phyloP scores from a whole-genome alignment of 805 yeast species.

The Barnettozyma vustinii region DNA sequence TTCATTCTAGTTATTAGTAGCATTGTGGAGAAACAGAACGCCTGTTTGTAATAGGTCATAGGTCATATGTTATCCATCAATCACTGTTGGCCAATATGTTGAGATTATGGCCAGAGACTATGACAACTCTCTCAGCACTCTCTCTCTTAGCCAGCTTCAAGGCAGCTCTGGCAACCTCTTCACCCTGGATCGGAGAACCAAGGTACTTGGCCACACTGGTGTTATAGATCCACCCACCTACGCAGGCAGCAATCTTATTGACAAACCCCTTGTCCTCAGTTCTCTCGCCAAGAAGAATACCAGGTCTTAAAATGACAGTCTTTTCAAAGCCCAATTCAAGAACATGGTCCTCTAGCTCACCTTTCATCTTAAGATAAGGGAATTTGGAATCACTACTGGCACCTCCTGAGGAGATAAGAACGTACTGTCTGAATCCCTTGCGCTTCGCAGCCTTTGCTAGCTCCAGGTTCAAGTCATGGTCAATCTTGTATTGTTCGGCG shows the following conservation, averaged over 20 bases:
- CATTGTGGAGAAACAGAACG: neutral
- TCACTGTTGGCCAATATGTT: slow-evolving; percentile 10
- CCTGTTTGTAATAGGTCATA: neutral
- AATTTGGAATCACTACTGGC: slow-evolving; percentile 54
- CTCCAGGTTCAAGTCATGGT: slow-evolving; percentile 63
- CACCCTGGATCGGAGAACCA: slow-evolving; percentile 51
- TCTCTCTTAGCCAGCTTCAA: slow-evolving; percentile 28
- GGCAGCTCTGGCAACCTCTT: slow-evolving; percentile 61
- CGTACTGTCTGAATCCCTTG: slow-evolving; percentile 60
- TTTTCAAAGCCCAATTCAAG: slow-evolving; percentile 58
- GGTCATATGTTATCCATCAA: neutral
- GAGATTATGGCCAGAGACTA: slow-evolving; percentile 27
- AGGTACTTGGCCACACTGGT: slow-evolving; percentile 28
- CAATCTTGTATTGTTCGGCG: slow-evolving; percentile 66
- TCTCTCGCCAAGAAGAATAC: slow-evolving; percentile 63
- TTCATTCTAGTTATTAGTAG: too few relatives aligned
- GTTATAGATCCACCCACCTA: slow-evolving; percentile 28
- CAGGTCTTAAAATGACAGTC: slow-evolving; percentile 76
- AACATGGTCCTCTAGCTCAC: slow-evolving; percentile 67
- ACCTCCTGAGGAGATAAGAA: slow-evolving; percentile 63
- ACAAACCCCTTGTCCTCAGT: slow-evolving; percentile 34
- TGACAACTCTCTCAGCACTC: slow-evolving; percentile 23
- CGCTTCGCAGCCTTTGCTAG: slow-evolving; percentile 71
- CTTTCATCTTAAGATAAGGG: slow-evolving; percentile 64
- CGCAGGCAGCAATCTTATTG: slow-evolving; percentile 27